Evolutionary conservation across 192 early-diverging fungal genomes (phyloP), one percentile per base, ranked within the genome.

Genomic region (Tieghemiomyces parasiticus): DNA sequence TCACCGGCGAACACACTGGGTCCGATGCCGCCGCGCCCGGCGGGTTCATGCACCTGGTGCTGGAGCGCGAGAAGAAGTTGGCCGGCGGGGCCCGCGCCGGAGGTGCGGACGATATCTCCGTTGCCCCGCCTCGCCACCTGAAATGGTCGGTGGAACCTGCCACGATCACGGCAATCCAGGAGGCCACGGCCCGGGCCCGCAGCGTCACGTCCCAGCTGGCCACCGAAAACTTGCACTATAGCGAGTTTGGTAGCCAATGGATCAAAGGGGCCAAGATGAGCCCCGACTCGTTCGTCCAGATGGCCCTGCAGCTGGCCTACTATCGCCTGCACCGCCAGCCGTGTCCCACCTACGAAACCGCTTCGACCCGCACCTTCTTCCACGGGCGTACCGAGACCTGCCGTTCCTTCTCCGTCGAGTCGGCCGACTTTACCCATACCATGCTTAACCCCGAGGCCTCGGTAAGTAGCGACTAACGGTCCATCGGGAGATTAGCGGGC

Each of bases 1-100:
- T 92, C 54, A 97, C 95, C 69, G 92, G 93, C 38, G 93, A 97
- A 78, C 93, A 97, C 71, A 77, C 92, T n/a, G 90, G 92, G 31
- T 81, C 84, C 6, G 93, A 97, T 67, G 93, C 91, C 3, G 83
- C 92, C 44, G 84, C 89, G 44, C 88, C 92, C 26, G 88, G 85
- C 31, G 78, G 79, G n/a, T 73, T 92, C 30, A 74, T 35, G 67
- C 61, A 58, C 52, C 31, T 69, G 60, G 67, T 60, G 26, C 61
- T 66, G 3, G 48, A 58, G 0, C 38, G 48, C 49, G 61, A 65
- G 42, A 60, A 68, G 16, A 28, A 31, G 53, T 2, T 44, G 14
- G 28, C 53, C 26, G n/a, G 13, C 63, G 38, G 46, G 56, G 14
- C 46, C 20, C 25, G 47, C 61, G 60, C 2, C 28, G 58, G 24